Evolutionary conservation across 352 stramenopile species (phyloP).

Genomic region (Phytophthora nicotianae): DNA sequence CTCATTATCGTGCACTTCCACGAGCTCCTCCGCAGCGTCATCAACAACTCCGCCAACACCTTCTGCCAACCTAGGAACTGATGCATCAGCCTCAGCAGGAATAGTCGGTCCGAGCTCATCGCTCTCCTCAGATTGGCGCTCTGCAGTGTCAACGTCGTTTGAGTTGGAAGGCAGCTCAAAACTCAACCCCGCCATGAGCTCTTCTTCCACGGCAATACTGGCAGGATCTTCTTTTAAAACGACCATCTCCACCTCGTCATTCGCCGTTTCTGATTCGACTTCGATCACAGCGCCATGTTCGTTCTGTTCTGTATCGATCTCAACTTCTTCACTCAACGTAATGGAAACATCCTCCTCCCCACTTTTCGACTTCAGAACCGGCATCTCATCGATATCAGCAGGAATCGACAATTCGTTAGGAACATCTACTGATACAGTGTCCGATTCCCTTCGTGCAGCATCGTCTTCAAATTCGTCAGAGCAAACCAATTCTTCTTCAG

Average conservation of each 20-base stretch:
- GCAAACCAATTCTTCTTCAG: not conserved
- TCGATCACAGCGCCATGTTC: not conserved
- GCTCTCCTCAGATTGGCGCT: not conserved
- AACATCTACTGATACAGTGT: not conserved
- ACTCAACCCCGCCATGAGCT: not conserved
- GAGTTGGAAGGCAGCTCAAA: slow-evolving; percentile 5
- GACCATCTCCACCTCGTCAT: slow-evolving; percentile 4
- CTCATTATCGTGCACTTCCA: not conserved
- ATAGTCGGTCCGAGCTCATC: not conserved
- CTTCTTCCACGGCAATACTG: slow-evolving; percentile 3
- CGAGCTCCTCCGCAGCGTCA: not conserved
- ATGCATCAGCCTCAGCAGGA: not conserved
- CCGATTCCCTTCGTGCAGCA: slow-evolving; percentile 9
- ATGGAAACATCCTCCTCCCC: not conserved
- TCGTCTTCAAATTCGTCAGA: slow-evolving; percentile 15
- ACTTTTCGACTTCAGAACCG: not conserved
- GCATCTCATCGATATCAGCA: not conserved
- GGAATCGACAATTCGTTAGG: not conserved
- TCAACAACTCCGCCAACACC: not conserved
- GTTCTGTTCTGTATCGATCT: not conserved
- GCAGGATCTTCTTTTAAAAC: slow-evolving; percentile 3
- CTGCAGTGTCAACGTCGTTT: slow-evolving; percentile 2
- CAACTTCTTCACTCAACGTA: slow-evolving; percentile 5
- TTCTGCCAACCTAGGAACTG: not conserved
- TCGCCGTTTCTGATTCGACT: not conserved